These are phyloP conservation scores for Actinidia chinensis DNA, from an alignment of 179 eudicot genomes.

Conservation along the genomic window DNA sequence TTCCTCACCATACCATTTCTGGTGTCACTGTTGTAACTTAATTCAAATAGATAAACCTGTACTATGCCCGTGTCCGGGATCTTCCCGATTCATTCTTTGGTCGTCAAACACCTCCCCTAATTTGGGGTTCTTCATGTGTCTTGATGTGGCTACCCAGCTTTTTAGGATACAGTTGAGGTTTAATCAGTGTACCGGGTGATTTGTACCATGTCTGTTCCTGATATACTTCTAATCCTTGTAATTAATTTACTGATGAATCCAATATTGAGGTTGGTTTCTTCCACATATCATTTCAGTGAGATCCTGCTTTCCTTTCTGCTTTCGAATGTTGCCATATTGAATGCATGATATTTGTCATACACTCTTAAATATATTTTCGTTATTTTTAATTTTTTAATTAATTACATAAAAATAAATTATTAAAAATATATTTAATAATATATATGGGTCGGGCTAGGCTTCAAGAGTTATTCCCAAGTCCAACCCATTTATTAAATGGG, in stretches of 20 bases:
- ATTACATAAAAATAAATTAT: too few species aligned
- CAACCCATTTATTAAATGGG: too few species aligned
- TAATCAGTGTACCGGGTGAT: neutral
- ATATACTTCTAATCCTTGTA: constrained; percentile 10
- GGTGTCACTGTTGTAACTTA: constrained; percentile 16
- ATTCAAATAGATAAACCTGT: constrained; percentile 21
- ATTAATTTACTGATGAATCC: constrained; percentile 15
- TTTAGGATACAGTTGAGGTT: constrained; percentile 14
- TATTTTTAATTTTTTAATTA: too few species aligned
- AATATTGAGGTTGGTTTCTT: constrained; percentile 8
- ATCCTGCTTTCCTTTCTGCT: constrained; percentile 8
- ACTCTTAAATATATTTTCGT: too few species aligned
- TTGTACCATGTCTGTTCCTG: neutral
- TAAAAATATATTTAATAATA: too few species aligned
- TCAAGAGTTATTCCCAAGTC: too few species aligned
- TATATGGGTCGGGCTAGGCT: too few species aligned
- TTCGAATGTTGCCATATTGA: neutral
- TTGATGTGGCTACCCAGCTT: constrained; percentile 17
- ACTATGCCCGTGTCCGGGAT: neutral
- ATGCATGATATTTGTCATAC: neutral
- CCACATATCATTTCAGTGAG: neutral
- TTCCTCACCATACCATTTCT: constrained; percentile 13
- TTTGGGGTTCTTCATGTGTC: neutral
- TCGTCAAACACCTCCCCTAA: neutral
- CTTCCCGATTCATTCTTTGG: constrained; percentile 8